A percentile compares a stretch with the other conserved stretches of the same genome.
Evolutionary conservation across 2,329 filamentous ascomycete species (phyloP).

Genomic region (Sporothrix dimorphospora): DNA sequence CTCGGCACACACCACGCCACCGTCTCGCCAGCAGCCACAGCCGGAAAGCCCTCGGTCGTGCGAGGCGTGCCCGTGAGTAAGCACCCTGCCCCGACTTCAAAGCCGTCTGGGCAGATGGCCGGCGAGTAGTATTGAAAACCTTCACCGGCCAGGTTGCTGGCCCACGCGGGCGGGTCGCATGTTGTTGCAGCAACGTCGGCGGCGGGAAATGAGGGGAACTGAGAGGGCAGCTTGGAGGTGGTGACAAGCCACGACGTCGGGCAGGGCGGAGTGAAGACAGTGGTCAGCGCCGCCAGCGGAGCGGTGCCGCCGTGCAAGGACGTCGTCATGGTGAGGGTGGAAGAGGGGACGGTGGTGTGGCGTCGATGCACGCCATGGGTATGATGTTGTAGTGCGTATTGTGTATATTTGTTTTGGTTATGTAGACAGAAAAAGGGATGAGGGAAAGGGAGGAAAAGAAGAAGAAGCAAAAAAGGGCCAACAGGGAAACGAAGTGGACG

Average conservation of each 20-base stretch:
- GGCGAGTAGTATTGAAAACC: constrained; percentile 49
- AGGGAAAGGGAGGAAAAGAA: neutral
- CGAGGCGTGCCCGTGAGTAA: constrained; percentile 30
- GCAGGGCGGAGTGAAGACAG: constrained; percentile 48
- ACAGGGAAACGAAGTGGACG: neutral
- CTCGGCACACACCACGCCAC: constrained; percentile 37
- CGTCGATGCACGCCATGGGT: constrained; percentile 1
- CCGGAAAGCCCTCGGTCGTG: constrained; percentile 32
- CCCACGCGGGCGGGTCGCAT: constrained; percentile 43
- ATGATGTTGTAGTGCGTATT: neutral
- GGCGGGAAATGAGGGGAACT: constrained; percentile 43
- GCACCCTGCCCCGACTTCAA: constrained; percentile 42
- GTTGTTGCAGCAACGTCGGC: constrained; percentile 37
- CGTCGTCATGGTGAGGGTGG: constrained; percentile 31
- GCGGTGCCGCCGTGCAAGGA: constrained; percentile 37
- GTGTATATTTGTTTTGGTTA: neutral
- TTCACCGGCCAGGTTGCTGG: constrained; percentile 40
- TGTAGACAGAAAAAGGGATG: neutral
- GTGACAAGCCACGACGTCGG: constrained; percentile 47
- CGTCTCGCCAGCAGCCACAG: constrained; percentile 32
- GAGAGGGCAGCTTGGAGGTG: constrained; percentile 45
- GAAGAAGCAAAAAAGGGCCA: neutral
- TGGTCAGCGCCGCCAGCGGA: constrained; percentile 46
- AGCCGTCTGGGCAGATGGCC: constrained; percentile 46
- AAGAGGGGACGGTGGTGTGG: neutral